Base-by-base conservation (phyloP, 495 filamentous ascomycete genomes). In the Xylaria longipes region DNA sequence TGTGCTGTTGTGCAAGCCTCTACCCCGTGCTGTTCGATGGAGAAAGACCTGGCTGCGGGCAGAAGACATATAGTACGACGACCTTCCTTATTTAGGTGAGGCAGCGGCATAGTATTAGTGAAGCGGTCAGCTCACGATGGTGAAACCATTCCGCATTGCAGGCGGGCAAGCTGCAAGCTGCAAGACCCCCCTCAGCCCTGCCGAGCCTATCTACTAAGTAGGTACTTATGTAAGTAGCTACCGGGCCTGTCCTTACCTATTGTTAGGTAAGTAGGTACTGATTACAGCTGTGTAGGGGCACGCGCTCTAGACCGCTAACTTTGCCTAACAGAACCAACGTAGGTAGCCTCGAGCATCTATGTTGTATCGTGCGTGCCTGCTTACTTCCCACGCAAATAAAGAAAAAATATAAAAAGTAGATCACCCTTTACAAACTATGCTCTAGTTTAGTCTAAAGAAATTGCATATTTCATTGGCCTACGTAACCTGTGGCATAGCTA, bases 171-270 rank as follows among this genome's bases (percentile, higher is more conserved):
- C 39, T 65, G 45, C 63, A 45, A 65, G 39, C n/a, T 41, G 39
- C 39, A 41, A 41, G 39, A 41, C n/a, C 27, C 52, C 56, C 50
- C 39, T 68, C 65, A 68, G 65, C 65, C 65, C 65, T 68, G 39
- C 65, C 48, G 14, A 68, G 33, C 29, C 31, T 29, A 27, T 9
- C 50, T 29, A 46, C 12, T 46, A 12, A 2, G 11, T 46, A 56
- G 48, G n/a, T 8, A 52, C 12, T 6, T n/a, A 57, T 33, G n/a
- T 29, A 29, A 15, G 11, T 57, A 29, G 27, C 14, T 17, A 17
- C 54, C 27, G 54, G 33, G 4, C 14, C 27, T 20, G 14, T 29
- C 14, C 25, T 22, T 56, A 54, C 52, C 6, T 29, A 50, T 56
- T 1, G 1, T 5, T 25, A 50, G 1, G 2, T 1, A 50, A 1